Evolutionary conservation across 2,329 filamentous ascomycete genomes (phyloP).

Genomic region (Dichotomopilus funicola): DNA sequence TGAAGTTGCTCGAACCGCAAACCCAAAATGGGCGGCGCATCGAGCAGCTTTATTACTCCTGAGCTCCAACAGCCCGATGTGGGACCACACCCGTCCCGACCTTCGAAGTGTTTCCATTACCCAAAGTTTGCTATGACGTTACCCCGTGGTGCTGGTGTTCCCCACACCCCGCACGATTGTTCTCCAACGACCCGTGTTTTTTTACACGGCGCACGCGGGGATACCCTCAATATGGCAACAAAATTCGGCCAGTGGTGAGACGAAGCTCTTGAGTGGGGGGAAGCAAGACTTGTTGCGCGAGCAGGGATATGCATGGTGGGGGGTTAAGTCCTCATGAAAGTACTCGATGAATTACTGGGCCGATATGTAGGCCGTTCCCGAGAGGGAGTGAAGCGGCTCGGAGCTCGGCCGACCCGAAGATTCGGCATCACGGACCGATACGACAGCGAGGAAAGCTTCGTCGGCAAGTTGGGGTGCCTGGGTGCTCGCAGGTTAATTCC

Average conservation of each 20-base stretch:
- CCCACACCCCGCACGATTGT: too few species aligned
- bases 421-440: conserved; percentile 4
- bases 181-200: too few species aligned
- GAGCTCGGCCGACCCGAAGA: background rate
- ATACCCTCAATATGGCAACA: too few species aligned
- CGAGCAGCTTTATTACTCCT: conserved; percentile 1
- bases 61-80: background rate
- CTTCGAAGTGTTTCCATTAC: conserved; percentile 8
- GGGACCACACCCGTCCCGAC: background rate
- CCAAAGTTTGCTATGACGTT: conserved; percentile 6
- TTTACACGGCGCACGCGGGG: too few species aligned
- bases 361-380: too few species aligned
- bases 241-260: too few species aligned
- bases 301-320: too few species aligned
- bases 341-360: too few species aligned
- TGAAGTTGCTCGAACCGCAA: background rate
- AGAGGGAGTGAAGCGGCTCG: too few species aligned
- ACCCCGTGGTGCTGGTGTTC: background rate
- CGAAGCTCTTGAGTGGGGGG: too few species aligned
- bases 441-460: background rate
- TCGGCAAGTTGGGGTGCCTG: background rate
- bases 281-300: too few species aligned
- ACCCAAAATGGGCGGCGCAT: background rate
- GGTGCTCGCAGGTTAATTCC: background rate
- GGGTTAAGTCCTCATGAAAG: too few species aligned